Conservation (phyloP, 805 yeast species). For the Zygosaccharomyces lentus region DNA sequence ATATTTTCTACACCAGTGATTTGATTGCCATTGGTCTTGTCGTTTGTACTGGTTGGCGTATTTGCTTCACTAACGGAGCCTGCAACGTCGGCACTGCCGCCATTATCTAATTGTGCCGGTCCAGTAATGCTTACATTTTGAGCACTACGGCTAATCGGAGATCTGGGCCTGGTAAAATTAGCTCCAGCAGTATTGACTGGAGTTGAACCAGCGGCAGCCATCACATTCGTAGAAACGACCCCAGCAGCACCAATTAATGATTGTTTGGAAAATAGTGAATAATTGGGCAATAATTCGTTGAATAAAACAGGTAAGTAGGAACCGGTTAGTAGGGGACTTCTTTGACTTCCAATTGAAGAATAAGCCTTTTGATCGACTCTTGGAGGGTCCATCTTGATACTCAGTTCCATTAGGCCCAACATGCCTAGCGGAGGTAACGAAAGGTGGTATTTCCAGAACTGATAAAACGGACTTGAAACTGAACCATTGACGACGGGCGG, state of each 20-base stretch:
- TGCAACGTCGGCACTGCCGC: not conserved
- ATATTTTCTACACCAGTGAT: slow-evolving; percentile 47
- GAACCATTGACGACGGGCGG: slow-evolving; percentile 38
- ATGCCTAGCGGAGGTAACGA: slow-evolving; percentile 42
- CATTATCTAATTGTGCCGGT: not conserved
- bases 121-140: slow-evolving; percentile 9
- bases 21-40: slow-evolving; percentile 11
- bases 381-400: slow-evolving; percentile 63
- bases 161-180: slow-evolving; percentile 19
- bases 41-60: not conserved
- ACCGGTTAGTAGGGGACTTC: slow-evolving; percentile 58
- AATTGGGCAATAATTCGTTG: slow-evolving; percentile 51
- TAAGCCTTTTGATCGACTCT: slow-evolving; percentile 23
- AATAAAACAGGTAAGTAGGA: slow-evolving; percentile 62
- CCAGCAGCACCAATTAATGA: slow-evolving; percentile 55
- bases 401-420: slow-evolving; percentile 56
- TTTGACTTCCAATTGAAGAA: slow-evolving; percentile 41
- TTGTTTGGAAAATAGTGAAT: slow-evolving; percentile 51
- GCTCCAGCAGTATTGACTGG: slow-evolving; percentile 10
- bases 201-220: not conserved
- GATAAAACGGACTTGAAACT: slow-evolving; percentile 25
- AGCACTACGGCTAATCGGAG: slow-evolving; percentile 20
- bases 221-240: slow-evolving; percentile 11
- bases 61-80: not conserved
- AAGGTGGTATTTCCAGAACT: slow-evolving; percentile 31